Base-by-base conservation (phyloP, 176 grass and related monocot genomes). In the Musa beccarii region DNA sequence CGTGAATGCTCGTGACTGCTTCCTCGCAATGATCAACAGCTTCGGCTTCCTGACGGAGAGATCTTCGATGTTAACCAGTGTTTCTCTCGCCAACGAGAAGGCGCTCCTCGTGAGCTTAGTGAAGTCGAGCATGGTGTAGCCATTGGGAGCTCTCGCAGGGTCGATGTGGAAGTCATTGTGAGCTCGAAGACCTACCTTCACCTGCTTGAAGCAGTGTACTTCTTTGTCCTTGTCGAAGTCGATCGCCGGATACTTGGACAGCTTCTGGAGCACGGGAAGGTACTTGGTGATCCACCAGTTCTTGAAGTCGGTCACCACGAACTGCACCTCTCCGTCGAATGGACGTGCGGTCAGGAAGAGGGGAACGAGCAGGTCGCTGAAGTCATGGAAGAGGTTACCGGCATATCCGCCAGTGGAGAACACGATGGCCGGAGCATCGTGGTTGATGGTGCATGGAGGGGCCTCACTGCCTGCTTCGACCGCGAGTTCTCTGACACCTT, bases 311-410 rank as follows among this genome's bases (percentile, higher is more conserved):
- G 83, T 66, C 83, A 96, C 80, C 21, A 92, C 76, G 52, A 96
- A 86, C 26, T 92, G 89, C 53, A 92, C 87, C 15, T 89, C 85
- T 62, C 92, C 83, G 16, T 56, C 25, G 72, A 50, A 86, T 1
- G 81, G 83, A 11, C 25, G 72, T 29, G 59, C 82, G 2, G 87
- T 87, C 54, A 88, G 92, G 87, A 96, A 96, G 66, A 96, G 91
- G 81, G 92, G 92, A 11, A 96, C 84, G 0, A 96, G 70, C 64
- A 96, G 89, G 81, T 96, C 89, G 49, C 89, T 87, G 84, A 96
- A 96, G 90, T 96, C 92, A 84, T 96, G 92, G 87, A 96, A 96
- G 66, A 96, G 91, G 81, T 92, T 92, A 23, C 92, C 92, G 1
- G 92, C 87, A 85, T 96, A 92, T 28, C 92, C 92, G 74, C 89